These are phyloP conservation scores for Apophysomyces ossiformis DNA, from an alignment of 371 early-diverging fungal genomes.

Conservation along the genomic window DNA sequence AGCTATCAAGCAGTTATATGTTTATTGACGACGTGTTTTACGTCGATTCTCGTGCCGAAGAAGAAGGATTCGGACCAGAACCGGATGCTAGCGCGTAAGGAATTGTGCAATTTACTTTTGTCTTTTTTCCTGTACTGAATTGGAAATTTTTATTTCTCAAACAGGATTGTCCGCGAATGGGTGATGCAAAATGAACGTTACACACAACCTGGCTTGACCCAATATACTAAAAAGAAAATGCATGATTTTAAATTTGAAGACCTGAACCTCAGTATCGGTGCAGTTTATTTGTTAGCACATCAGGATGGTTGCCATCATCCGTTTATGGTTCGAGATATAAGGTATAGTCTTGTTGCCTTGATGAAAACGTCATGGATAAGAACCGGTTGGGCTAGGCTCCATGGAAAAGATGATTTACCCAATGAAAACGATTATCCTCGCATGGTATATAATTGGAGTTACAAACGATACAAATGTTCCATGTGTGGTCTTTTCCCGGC, in stretches of 20 bases:
- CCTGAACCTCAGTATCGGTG: slow-evolving; percentile 57
- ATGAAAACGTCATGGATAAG: slow-evolving; percentile 7
- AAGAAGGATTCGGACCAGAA: slow-evolving; percentile 16
- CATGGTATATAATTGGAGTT: slow-evolving; percentile 50
- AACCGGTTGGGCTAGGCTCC: slow-evolving; percentile 17
- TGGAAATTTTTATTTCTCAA: neutral
- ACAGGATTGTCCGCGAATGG: slow-evolving; percentile 34
- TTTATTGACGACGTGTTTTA: slow-evolving; percentile 55
- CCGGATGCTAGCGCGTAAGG: slow-evolving; percentile 38
- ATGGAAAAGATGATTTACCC: slow-evolving; percentile 48
- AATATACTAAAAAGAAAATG: slow-evolving; percentile 48
- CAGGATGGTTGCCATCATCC: slow-evolving; percentile 80
- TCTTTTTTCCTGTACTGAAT: neutral
- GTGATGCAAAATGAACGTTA: slow-evolving; percentile 27
- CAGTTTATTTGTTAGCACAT: slow-evolving; percentile 73
- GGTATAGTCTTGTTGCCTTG: slow-evolving; percentile 36
- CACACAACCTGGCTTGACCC: slow-evolving; percentile 16
- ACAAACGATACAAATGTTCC: slow-evolving; percentile 60
- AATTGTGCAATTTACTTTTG: neutral
- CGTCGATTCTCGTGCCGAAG: slow-evolving; percentile 41
- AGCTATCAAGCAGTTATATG: slow-evolving; percentile 39
- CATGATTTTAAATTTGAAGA: slow-evolving; percentile 57
- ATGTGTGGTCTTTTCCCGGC: slow-evolving; percentile 74
- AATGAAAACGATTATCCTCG: slow-evolving; percentile 55
- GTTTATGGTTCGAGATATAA: slow-evolving; percentile 64